phyloP scores from a whole-genome alignment of 441 rosid genomes.

The Pelargonium cotyledonis region DNA sequence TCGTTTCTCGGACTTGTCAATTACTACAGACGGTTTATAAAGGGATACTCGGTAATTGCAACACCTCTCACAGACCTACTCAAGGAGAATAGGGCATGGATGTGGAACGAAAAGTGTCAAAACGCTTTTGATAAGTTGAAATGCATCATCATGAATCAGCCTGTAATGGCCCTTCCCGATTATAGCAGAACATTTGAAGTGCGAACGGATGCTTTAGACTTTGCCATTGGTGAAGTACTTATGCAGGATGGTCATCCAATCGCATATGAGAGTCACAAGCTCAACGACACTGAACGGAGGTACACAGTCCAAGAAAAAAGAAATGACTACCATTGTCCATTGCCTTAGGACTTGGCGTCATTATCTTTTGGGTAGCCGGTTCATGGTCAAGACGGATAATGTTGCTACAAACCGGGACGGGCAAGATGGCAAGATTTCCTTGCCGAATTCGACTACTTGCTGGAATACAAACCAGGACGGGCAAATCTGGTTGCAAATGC shows the following conservation, averaged over 20 bases:
- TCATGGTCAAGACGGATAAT: background rate
- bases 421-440: no score
- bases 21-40: background rate
- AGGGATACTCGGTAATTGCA: background rate
- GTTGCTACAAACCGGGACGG: no score
- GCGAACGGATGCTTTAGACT: background rate
- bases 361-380: background rate
- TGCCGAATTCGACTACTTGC: no score
- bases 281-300: background rate
- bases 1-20: no score
- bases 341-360: background rate
- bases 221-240: background rate
- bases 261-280: constrained; percentile 2
- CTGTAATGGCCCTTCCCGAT: background rate
- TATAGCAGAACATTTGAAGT: background rate
- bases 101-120: background rate
- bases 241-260: background rate
- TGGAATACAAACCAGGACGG: no score
- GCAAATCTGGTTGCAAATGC: no score
- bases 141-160: background rate
- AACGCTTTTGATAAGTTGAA: background rate
- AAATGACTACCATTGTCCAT: background rate
- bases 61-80: no score
- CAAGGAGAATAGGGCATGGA: background rate
- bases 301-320: constrained; percentile 7